phyloP scores from a whole-genome alignment of 228 moss, liverwort and hornwort species.

The Sphagnum fallax region DNA sequence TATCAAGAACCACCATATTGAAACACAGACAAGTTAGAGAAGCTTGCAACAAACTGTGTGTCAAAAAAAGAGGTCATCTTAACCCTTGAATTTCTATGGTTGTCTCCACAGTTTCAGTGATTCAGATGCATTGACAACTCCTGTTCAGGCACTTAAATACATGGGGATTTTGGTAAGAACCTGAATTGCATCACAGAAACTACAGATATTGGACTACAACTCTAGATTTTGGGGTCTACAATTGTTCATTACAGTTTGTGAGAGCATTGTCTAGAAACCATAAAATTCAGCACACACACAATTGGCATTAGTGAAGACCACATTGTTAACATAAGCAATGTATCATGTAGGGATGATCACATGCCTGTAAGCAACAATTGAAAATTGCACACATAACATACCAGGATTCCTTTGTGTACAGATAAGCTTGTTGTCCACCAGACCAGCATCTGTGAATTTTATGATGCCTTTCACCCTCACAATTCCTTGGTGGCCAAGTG shows the following conservation, averaged over 20 bases:
- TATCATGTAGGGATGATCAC: not conserved
- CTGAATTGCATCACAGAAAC: too few species aligned
- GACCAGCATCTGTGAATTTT: conserved; percentile 57
- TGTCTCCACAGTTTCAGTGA: too few species aligned
- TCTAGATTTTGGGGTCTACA: not conserved
- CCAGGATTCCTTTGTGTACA: conserved; percentile 50
- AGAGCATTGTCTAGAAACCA: not conserved
- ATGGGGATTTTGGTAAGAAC: too few species aligned
- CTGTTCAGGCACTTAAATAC: too few species aligned
- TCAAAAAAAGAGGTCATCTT: not conserved
- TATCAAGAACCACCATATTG: not conserved
- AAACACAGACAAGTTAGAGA: not conserved
- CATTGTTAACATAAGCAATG: not conserved
- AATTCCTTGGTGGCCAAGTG: conserved; percentile 48
- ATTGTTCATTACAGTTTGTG: too few species aligned
- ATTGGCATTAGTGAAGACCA: not conserved
- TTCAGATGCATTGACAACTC: too few species aligned
- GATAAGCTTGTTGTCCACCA: conserved; percentile 62
- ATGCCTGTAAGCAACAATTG: not conserved
- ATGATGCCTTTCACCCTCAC: conserved; percentile 50
- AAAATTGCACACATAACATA: conserved; percentile 1
- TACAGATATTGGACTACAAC: not conserved
- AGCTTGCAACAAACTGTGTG: not conserved
- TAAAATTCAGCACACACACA: not conserved
- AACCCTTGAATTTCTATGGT: too few species aligned